Evolutionary conservation across 2,329 filamentous ascomycete species (phyloP).

Genomic region (Talaromyces piceae): DNA sequence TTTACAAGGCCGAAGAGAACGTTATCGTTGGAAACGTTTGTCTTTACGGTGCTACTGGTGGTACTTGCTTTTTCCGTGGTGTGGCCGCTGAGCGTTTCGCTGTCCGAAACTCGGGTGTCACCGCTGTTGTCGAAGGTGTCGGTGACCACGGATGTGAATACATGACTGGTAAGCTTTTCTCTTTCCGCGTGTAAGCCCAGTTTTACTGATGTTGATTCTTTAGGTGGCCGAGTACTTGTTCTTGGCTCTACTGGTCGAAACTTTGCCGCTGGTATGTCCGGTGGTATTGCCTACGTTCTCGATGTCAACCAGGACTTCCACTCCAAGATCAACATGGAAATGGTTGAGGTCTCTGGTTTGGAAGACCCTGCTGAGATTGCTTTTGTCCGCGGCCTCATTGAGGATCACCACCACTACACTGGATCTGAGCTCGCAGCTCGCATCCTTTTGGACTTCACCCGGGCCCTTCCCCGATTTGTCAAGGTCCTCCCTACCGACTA

Average conservation of each 20-base stretch:
- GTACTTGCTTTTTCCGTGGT: slow-evolving; percentile 94
- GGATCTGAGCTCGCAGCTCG: slow-evolving; percentile 90
- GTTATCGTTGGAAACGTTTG: slow-evolving; percentile 90
- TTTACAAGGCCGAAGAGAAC: slow-evolving; percentile 96
- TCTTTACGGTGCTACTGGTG: slow-evolving; percentile 85
- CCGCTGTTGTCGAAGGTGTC: slow-evolving; percentile 90
- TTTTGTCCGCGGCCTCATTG: slow-evolving; percentile 81
- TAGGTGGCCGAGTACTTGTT: slow-evolving; percentile 67
- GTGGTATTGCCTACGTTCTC: slow-evolving; percentile 90
- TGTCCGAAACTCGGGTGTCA: slow-evolving; percentile 92
- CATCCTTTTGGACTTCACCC: slow-evolving; percentile 89
- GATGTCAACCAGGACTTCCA: slow-evolving; percentile 85
- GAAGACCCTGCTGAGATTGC: slow-evolving; percentile 85
- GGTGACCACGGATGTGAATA: slow-evolving; percentile 98
- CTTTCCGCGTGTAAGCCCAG: neutral
- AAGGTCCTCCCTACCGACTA: slow-evolving; percentile 94
- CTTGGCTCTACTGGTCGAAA: slow-evolving; percentile 88
- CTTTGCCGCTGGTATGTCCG: slow-evolving; percentile 97
- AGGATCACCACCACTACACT: slow-evolving; percentile 97
- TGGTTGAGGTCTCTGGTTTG: slow-evolving; percentile 83
- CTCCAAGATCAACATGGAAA: slow-evolving; percentile 91
- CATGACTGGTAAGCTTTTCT: slow-evolving; percentile 66
- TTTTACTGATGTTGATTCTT: neutral
- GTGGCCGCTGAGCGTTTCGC: slow-evolving; percentile 94
- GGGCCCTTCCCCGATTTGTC: slow-evolving; percentile 80